These are phyloP conservation scores for Endocalyx cinctus DNA, from an alignment of 2,329 filamentous ascomycete species.

Conservation along the genomic window DNA sequence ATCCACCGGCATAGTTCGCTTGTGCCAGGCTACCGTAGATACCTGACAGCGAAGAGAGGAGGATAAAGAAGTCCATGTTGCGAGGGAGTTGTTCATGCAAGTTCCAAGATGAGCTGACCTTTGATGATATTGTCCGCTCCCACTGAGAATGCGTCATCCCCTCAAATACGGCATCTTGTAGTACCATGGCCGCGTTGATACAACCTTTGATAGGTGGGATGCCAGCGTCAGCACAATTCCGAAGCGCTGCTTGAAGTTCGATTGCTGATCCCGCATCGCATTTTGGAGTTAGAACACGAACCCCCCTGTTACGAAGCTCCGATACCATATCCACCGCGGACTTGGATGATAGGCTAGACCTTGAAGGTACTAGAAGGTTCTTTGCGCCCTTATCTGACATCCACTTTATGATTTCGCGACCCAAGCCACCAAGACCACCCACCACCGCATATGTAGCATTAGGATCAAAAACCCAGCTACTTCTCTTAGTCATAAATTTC, in stretches of 20 bases:
- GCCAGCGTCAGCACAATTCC: background rate
- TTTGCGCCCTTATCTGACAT: slow-evolving; percentile 5
- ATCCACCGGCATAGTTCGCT: slow-evolving; percentile 31
- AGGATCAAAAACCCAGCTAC: slow-evolving; percentile 1
- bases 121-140: slow-evolving; percentile 35
- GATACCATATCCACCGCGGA: slow-evolving; percentile 3
- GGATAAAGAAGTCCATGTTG: slow-evolving; percentile 30
- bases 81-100: slow-evolving; percentile 26
- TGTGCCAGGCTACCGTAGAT: slow-evolving; percentile 26
- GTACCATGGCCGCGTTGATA: slow-evolving; percentile 7
- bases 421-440: slow-evolving; percentile 6
- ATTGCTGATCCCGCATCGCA: background rate
- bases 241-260: background rate
- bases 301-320: background rate
- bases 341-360: slow-evolving; percentile 1
- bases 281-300: slow-evolving; percentile 3
- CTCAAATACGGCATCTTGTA: slow-evolving; percentile 11
- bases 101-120: slow-evolving; percentile 32
- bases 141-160: slow-evolving; percentile 26
- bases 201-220: slow-evolving; percentile 5
- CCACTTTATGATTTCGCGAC: slow-evolving; percentile 1
- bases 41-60: slow-evolving; percentile 26
- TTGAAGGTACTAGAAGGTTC: slow-evolving; percentile 5
- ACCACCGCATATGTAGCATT: slow-evolving; percentile 5
- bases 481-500: slow-evolving; percentile 1